Conservation (phyloP, 441 rosid species). For the Pelargonium exstipulatum region DNA sequence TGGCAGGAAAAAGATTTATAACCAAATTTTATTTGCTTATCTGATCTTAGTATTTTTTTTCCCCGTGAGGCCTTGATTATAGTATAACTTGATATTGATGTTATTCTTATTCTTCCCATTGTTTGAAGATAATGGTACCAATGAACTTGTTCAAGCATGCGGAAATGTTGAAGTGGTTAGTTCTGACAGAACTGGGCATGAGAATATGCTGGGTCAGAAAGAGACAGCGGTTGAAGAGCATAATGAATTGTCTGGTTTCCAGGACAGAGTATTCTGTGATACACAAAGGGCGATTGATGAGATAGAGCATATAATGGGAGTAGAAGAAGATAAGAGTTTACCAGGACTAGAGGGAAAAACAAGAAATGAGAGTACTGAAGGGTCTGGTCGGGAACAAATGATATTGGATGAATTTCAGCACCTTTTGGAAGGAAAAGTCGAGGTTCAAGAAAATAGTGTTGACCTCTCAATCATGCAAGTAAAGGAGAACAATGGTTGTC, state of each 20-base stretch:
- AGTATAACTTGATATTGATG: not conserved
- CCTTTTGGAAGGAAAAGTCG: slow-evolving; percentile 35
- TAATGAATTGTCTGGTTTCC: slow-evolving; percentile 17
- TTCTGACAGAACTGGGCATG: slow-evolving; percentile 12
- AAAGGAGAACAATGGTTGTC: slow-evolving; percentile 27
- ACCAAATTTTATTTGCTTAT: no score
- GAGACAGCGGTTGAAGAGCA: slow-evolving; percentile 13
- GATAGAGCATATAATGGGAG: slow-evolving; percentile 30
- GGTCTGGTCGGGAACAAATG: slow-evolving; percentile 28
- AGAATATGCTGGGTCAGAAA: slow-evolving; percentile 16
- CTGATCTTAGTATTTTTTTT: no score
- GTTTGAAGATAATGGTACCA: slow-evolving; percentile 22
- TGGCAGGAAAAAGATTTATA: no score
- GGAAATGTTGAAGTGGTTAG: slow-evolving; percentile 20
- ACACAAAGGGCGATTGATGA: slow-evolving; percentile 28
- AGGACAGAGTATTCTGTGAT: slow-evolving; percentile 22
- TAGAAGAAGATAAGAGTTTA: slow-evolving; percentile 26
- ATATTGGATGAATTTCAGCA: slow-evolving; percentile 46
- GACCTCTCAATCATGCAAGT: slow-evolving; percentile 13
- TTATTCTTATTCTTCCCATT: slow-evolving; percentile 19
- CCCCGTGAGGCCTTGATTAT: no score
- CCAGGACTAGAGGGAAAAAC: slow-evolving; percentile 17
- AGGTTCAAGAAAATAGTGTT: slow-evolving; percentile 27
- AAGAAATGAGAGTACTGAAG: slow-evolving; percentile 23
- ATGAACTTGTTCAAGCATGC: slow-evolving; percentile 18